Percentiles rank a stretch among this genome's conserved stretches.
These are phyloP conservation scores for Chaetomiaceae sp. DNA, from an alignment of 2,329 filamentous ascomycete genomes.

Conservation along the genomic window DNA sequence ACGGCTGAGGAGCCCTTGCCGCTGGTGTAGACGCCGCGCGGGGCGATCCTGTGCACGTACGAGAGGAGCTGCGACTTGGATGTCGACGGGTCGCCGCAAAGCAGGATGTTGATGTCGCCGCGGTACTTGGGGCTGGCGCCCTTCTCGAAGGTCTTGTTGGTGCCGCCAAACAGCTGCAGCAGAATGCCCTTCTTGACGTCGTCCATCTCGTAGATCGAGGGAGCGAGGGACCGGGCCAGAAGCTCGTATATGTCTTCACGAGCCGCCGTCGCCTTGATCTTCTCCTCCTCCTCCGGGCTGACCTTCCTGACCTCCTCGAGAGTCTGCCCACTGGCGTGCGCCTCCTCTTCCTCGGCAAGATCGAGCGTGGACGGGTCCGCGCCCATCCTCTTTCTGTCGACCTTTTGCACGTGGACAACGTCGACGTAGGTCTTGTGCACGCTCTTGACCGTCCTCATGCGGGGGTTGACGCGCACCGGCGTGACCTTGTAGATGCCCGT, in stretches of 20 bases:
- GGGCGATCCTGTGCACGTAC: conserved; percentile 97
- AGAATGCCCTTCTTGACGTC: conserved; percentile 98
- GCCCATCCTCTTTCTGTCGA: conserved; percentile 90
- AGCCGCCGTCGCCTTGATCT: conserved; percentile 75
- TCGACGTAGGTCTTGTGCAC: conserved; percentile 98
- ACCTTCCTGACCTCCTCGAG: conserved; percentile 83
- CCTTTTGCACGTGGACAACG: conserved; percentile 91
- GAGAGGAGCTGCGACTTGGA: conserved; percentile 91
- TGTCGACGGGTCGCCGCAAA: conserved; percentile 96
- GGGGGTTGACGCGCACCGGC: conserved; percentile 88
- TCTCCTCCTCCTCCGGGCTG: conserved; percentile 78
- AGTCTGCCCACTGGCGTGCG: conserved; percentile 64
- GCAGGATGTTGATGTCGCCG: conserved; percentile 94
- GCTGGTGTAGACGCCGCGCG: conserved; percentile 77
- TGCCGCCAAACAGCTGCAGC: conserved; percentile 92
- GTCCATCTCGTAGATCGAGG: conserved; percentile 96
- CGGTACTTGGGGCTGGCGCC: conserved; percentile 92
- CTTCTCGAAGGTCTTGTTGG: conserved; percentile 97
- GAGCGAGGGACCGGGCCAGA: conserved; percentile 82
- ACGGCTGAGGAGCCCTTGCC: conserved; percentile 78
- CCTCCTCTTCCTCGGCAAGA: conserved; percentile 68
- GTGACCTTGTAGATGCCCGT: conserved; percentile 97
- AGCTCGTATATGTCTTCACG: conserved; percentile 90
- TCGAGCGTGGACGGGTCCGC: conserved; percentile 86
- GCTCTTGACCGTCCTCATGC: conserved; percentile 86